phyloP scores from a whole-genome alignment of 148 eudicot genomes.

The Rhododendron ovatum region DNA sequence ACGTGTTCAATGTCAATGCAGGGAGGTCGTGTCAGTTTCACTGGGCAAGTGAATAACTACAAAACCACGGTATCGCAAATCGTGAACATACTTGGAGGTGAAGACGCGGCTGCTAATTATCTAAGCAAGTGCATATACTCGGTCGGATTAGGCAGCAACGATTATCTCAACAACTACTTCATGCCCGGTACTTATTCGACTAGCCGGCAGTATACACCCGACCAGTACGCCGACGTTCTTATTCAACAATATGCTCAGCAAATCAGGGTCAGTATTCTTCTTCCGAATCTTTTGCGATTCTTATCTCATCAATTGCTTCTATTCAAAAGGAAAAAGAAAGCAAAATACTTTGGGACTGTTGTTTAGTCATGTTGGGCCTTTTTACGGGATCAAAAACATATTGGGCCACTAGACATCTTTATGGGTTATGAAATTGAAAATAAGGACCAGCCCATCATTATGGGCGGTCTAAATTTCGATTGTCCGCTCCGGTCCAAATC shows the following conservation, averaged over 20 bases:
- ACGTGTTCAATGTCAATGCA: background rate
- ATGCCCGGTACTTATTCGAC: constrained; percentile 4
- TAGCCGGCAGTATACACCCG: background rate
- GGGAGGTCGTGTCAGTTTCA: constrained; percentile 23
- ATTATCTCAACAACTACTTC: constrained; percentile 56
- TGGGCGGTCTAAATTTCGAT: background rate
- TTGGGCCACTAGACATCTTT: too few species aligned
- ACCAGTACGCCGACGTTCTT: background rate
- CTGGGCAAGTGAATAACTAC: constrained; percentile 42
- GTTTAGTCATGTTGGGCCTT: too few species aligned
- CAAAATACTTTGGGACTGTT: too few species aligned
- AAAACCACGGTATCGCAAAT: constrained; percentile 42
- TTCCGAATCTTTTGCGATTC: background rate
- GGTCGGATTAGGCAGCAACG: constrained; percentile 53
- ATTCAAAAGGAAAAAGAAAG: too few species aligned
- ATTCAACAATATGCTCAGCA: background rate
- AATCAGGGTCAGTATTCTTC: background rate
- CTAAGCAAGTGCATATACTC: constrained; percentile 47
- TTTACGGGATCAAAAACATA: too few species aligned
- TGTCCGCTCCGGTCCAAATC: background rate
- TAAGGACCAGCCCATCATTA: too few species aligned
- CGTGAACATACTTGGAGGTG: constrained; percentile 37
- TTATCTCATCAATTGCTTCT: background rate
- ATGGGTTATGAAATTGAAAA: too few species aligned
- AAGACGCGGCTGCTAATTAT: constrained; percentile 31